Percentiles rank a stretch among this genome's conserved stretches.
Evolutionary conservation across 2,329 filamentous ascomycete genomes (phyloP).

Genomic region (Xenosphaeropsis pyriputrescens): DNA sequence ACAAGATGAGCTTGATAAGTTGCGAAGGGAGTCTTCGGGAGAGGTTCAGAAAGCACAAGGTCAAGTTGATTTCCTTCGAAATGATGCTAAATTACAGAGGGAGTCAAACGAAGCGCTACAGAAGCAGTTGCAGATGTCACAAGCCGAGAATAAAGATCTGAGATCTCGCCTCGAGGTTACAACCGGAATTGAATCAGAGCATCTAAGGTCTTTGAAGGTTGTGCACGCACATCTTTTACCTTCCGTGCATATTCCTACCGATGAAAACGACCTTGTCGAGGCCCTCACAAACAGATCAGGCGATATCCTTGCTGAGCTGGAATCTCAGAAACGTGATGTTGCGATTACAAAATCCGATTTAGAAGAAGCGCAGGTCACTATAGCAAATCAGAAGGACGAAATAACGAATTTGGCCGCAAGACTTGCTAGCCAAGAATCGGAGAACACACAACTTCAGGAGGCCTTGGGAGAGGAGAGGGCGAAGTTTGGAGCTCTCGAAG

Average conservation of each 20-base stretch:
- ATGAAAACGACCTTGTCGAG: conserved; percentile 42
- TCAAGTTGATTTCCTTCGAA: conserved; percentile 46
- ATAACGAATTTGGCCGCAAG: conserved; percentile 36
- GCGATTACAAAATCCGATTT: conserved; percentile 48
- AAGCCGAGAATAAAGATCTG: conserved; percentile 37
- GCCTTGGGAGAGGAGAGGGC: conserved; percentile 36
- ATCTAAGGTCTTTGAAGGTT: conserved; percentile 38
- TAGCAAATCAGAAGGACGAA: conserved; percentile 41
- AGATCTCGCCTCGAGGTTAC: conserved; percentile 32
- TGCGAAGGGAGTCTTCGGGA: conserved; percentile 40
- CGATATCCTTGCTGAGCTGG: conserved; percentile 43
- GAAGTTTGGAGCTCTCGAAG: conserved; percentile 36
- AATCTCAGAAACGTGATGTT: conserved; percentile 42
- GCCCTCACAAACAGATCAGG: conserved; percentile 40
- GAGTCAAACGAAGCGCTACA: conserved; percentile 45
- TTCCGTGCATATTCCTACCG: conserved; percentile 34
- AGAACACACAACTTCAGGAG: conserved; percentile 36
- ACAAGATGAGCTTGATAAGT: conserved; percentile 54
- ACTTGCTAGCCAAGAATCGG: conserved; percentile 34
- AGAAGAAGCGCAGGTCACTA: conserved; percentile 38
- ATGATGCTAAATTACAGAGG: conserved; percentile 41
- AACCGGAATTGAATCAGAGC: conserved; percentile 35
- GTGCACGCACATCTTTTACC: conserved; percentile 44
- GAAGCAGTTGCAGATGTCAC: conserved; percentile 36
- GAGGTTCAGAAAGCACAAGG: conserved; percentile 42